Conservation (phyloP, 1,139 yeast genomes). For the Tardiomyces depauwii region DNA sequence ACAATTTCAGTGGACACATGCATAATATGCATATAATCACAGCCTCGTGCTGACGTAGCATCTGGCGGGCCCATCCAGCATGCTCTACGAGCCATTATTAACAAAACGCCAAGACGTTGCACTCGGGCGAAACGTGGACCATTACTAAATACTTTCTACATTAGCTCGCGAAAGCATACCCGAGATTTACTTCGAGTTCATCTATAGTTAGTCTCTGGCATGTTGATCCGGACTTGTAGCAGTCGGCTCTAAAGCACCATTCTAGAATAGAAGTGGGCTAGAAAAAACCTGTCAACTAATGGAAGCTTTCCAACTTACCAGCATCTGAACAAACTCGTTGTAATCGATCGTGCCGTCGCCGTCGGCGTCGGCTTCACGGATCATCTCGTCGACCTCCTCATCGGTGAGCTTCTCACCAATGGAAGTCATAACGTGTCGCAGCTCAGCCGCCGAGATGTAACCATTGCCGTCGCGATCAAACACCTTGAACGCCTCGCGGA, state of each 20-base stretch:
- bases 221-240: not conserved
- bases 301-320: slow-evolving; percentile 33
- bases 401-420: slow-evolving; percentile 92
- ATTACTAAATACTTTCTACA: not conserved
- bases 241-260: not conserved
- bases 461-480: slow-evolving; percentile 94
- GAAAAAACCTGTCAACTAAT: not conserved
- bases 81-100: too few relatives aligned
- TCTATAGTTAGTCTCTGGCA: not conserved
- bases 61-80: too few relatives aligned
- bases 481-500: slow-evolving; percentile 94
- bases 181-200: not conserved
- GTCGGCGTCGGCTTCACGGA: slow-evolving; percentile 85
- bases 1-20: not conserved
- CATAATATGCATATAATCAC: too few relatives aligned
- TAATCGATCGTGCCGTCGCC: slow-evolving; percentile 95
- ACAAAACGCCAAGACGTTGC: too few relatives aligned
- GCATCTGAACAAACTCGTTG: slow-evolving; percentile 81
- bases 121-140: not conserved
- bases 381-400: slow-evolving; percentile 91
- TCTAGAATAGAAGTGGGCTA: not conserved
- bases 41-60: too few relatives aligned
- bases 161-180: not conserved
- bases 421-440: slow-evolving; percentile 91
- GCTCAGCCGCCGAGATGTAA: slow-evolving; percentile 88